phyloP scores from a whole-genome alignment of 1,139 yeast genomes.

The Candida freyschussii region DNA sequence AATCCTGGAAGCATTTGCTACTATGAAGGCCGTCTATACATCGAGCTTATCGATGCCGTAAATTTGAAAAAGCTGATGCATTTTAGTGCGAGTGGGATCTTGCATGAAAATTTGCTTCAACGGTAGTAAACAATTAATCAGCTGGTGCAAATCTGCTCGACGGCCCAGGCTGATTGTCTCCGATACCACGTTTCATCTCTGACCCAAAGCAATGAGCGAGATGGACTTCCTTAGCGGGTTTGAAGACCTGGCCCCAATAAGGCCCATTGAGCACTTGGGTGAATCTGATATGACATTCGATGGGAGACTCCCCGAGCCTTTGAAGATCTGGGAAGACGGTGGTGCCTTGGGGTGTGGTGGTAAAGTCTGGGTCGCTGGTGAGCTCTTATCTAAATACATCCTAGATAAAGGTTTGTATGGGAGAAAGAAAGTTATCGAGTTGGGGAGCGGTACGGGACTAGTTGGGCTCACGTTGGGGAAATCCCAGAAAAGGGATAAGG shows the following conservation, averaged over 20 bases:
- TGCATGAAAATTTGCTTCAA: too few relatives aligned
- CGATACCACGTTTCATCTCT: too few relatives aligned
- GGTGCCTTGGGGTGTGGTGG: slow-evolving; percentile 60
- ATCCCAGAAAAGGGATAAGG: slow-evolving; percentile 23
- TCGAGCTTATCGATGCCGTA: not conserved
- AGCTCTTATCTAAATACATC: slow-evolving; percentile 42
- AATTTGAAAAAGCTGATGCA: too few relatives aligned
- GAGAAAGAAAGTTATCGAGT: slow-evolving; percentile 37
- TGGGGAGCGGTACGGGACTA: slow-evolving; percentile 55
- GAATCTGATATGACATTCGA: slow-evolving; percentile 37
- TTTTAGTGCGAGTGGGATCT: slow-evolving; percentile 1
- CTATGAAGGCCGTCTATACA: too few relatives aligned
- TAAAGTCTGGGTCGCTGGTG: slow-evolving; percentile 56
- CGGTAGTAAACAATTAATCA: too few relatives aligned
- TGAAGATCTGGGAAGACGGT: slow-evolving; percentile 47
- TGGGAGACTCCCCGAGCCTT: slow-evolving; percentile 34
- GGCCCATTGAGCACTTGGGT: slow-evolving; percentile 37
- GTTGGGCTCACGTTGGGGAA: slow-evolving; percentile 38
- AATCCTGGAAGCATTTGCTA: too few relatives aligned
- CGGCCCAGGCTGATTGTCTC: too few relatives aligned
- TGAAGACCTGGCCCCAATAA: slow-evolving; percentile 30
- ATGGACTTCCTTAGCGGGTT: slow-evolving; percentile 13
- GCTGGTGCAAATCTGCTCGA: too few relatives aligned
- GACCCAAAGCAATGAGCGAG: too few relatives aligned
- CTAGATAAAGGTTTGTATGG: slow-evolving; percentile 23